Evolutionary conservation across 129 eudicot genomes (phyloP).

Genomic region (Glebionis coronaria): DNA sequence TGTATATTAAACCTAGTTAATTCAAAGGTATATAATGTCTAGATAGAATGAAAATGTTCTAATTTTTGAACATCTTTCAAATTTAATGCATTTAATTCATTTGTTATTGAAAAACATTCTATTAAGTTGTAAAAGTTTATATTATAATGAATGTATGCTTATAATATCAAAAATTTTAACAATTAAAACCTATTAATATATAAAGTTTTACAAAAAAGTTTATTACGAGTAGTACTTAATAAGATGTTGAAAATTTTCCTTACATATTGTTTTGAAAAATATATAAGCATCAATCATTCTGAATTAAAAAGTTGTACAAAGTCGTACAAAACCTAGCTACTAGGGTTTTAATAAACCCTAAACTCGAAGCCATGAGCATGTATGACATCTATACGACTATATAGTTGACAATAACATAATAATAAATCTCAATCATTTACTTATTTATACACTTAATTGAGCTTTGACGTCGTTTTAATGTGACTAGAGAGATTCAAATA

Average conservation of each 20-base stretch:
- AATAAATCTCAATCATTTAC: not conserved
- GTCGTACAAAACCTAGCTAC: not conserved
- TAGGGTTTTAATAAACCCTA: not conserved
- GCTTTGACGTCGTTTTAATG: not conserved
- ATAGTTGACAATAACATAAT: not conserved
- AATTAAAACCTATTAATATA: too few species aligned
- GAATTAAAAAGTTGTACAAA: not conserved
- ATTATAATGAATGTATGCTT: too few species aligned
- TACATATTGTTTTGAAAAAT: not conserved
- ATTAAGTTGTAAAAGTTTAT: too few species aligned
- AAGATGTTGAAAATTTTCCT: not conserved
- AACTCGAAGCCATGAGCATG: not conserved
- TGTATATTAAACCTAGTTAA: too few species aligned
- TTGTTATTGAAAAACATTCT: too few species aligned
- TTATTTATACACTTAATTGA: not conserved
- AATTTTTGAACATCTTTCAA: too few species aligned
- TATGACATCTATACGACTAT: not conserved
- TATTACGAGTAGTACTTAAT: too few species aligned
- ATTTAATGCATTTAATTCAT: too few species aligned
- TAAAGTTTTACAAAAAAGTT: too few species aligned
- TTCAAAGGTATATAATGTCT: too few species aligned
- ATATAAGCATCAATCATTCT: not conserved
- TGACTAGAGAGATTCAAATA: not conserved
- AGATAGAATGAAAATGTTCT: too few species aligned
- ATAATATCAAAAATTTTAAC: too few species aligned